Evolutionary conservation across 257 asterid genomes (phyloP).

Genomic region (Solanum pimpinellifolium): DNA sequence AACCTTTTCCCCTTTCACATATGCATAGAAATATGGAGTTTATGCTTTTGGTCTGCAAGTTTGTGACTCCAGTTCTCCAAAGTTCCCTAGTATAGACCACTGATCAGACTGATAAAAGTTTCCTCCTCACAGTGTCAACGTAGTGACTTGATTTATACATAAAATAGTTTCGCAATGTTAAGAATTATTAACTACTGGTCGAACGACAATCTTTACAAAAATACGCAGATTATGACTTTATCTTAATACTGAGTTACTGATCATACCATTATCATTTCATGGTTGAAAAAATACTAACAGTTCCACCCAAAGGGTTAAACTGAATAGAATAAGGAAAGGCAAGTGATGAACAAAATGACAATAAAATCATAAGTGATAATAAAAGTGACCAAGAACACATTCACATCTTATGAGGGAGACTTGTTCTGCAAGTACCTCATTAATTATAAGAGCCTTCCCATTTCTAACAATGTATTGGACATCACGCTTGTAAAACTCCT

Average conservation of each 20-base stretch:
- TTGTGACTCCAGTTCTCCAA: background rate
- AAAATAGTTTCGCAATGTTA: background rate
- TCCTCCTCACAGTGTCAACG: background rate
- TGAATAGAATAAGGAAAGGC: background rate
- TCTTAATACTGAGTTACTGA: background rate
- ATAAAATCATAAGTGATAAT: background rate
- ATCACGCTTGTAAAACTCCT: constrained; percentile 83
- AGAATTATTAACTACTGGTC: background rate
- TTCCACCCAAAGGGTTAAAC: background rate
- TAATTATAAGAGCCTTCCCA: constrained; percentile 84
- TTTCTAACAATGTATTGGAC: constrained; percentile 90
- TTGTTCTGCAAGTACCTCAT: constrained; percentile 47
- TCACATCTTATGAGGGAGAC: background rate
- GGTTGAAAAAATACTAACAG: background rate
- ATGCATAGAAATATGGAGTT: background rate
- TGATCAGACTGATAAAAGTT: background rate
- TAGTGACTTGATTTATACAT: background rate
- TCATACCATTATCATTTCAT: background rate
- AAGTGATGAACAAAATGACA: background rate
- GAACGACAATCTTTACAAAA: background rate
- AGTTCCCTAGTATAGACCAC: background rate
- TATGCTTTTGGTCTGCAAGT: background rate
- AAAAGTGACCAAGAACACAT: background rate
- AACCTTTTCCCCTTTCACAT: background rate
- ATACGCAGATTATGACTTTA: background rate